A percentile compares a stretch with the other conserved stretches of the same genome.
Evolutionary conservation across 768 basidiomycete species (phyloP).

Genomic region (Amanita polypyramis): DNA sequence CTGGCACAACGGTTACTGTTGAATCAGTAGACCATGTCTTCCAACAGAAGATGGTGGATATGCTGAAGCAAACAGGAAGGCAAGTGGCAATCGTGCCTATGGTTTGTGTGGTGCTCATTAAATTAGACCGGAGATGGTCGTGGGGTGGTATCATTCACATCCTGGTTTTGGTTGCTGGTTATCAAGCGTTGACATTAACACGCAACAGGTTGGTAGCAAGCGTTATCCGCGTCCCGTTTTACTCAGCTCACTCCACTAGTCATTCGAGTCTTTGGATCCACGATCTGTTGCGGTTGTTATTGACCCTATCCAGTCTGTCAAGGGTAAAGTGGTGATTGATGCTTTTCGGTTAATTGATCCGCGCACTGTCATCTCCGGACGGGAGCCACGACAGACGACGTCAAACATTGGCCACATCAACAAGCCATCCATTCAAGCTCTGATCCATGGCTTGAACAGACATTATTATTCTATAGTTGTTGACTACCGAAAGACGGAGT

Average conservation of each 20-base stretch:
- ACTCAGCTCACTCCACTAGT: slow-evolving; percentile 35
- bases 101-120: background rate
- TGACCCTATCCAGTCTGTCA: slow-evolving; percentile 98
- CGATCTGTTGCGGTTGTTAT: slow-evolving; percentile 96
- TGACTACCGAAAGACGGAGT: slow-evolving; percentile 96
- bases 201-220: slow-evolving; percentile 64
- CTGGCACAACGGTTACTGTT: slow-evolving; percentile 93
- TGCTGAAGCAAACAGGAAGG: slow-evolving; percentile 99
- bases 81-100: slow-evolving; percentile 16
- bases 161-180: slow-evolving; percentile 99
- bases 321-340: slow-evolving; percentile 98
- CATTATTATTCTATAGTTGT: slow-evolving; percentile 98
- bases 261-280: slow-evolving; percentile 88
- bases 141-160: slow-evolving; percentile 99
- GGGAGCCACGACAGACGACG: slow-evolving; percentile 94
- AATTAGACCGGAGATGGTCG: slow-evolving; percentile 86
- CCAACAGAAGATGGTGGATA: slow-evolving; percentile 96
- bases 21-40: slow-evolving; percentile 99
- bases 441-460: slow-evolving; percentile 94
- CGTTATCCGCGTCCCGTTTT: slow-evolving; percentile 8
- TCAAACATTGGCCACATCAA: slow-evolving; percentile 98
- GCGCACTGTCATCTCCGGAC: slow-evolving; percentile 78
- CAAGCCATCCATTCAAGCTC: slow-evolving; percentile 97
- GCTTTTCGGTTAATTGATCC: slow-evolving; percentile 97
- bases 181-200: slow-evolving; percentile 97